phyloP scores from a whole-genome alignment of 225 moss, liverwort and hornwort genomes.

The Bryoerythrophyllum caledonicum region DNA sequence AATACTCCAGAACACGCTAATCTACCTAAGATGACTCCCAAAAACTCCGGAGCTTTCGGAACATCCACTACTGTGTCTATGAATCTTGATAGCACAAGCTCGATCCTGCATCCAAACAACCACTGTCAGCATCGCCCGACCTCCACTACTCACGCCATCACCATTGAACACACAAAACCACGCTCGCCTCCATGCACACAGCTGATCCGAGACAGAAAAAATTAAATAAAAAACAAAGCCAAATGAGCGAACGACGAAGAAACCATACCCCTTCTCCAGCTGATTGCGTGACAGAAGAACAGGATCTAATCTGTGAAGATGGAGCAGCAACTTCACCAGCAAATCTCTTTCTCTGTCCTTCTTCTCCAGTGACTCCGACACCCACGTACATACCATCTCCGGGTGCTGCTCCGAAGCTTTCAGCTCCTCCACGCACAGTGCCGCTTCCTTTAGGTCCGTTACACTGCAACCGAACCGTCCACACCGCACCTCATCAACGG shows the following conservation, averaged over 20 bases:
- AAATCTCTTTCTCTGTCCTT: conserved; percentile 74
- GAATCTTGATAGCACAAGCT: conserved; percentile 62
- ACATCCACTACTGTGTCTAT: conserved; percentile 84
- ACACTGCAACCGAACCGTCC: conserved; percentile 46
- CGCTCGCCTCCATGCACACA: background rate
- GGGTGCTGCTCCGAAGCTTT: conserved; percentile 62
- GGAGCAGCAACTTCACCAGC: conserved; percentile 64
- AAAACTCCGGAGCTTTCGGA: conserved; percentile 80
- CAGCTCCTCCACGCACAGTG: conserved; percentile 85
- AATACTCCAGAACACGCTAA: conserved; percentile 58
- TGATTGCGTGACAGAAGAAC: conserved; percentile 68
- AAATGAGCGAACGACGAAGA: background rate
- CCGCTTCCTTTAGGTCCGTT: conserved; percentile 66
- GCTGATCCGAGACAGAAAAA: background rate
- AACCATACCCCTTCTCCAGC: conserved; percentile 65
- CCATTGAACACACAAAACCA: background rate
- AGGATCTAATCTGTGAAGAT: conserved; percentile 57
- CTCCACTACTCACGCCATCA: background rate
- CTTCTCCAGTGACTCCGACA: conserved; percentile 73
- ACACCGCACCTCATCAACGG: conserved; percentile 21
- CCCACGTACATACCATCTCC: conserved; percentile 74
- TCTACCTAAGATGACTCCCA: conserved; percentile 69
- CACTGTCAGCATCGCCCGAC: conserved; percentile 9
- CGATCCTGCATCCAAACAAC: conserved; percentile 59
- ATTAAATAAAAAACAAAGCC: too few relatives aligned